Percentiles rank a stretch among this genome's conserved stretches.
Evolutionary conservation across 2,329 filamentous ascomycete species (phyloP).

Genomic region (Pyrenochaeta sp.): DNA sequence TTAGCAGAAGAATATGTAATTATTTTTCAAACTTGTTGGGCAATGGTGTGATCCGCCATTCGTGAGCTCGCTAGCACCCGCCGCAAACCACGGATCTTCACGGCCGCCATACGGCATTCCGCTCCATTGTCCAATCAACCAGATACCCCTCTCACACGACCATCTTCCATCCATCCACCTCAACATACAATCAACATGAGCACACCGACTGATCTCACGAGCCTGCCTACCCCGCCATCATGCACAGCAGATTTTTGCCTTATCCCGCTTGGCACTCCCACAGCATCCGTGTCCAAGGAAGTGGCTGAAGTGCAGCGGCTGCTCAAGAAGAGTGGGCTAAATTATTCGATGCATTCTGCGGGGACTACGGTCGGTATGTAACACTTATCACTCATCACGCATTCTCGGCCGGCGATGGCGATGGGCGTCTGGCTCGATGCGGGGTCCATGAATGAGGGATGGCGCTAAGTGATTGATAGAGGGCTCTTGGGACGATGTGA

Average conservation of each 20-base stretch:
- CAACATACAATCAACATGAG: constrained; percentile 23
- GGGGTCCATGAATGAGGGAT: no score
- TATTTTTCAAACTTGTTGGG: no score
- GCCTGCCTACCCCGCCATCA: constrained; percentile 67
- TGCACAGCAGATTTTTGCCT: constrained; percentile 93
- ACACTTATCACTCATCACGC: neutral
- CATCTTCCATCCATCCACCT: neutral
- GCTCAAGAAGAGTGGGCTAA: constrained; percentile 79
- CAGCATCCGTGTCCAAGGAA: constrained; percentile 65
- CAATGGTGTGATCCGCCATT: no score
- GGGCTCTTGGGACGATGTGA: constrained; percentile 88
- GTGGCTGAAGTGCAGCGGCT: constrained; percentile 89
- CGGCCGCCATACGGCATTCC: no score
- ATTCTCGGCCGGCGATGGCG: no score
- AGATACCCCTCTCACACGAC: neutral
- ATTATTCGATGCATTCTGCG: constrained; percentile 89
- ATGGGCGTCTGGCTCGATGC: no score
- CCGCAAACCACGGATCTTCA: no score
- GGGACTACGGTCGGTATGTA: constrained; percentile 86
- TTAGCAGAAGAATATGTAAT: no score
- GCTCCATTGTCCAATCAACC: no score
- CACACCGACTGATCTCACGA: constrained; percentile 24
- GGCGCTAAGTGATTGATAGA: constrained; percentile 61
- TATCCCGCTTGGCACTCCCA: constrained; percentile 73
- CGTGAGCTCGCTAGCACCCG: no score